Percentiles rank a stretch among this genome's conserved stretches.
These are phyloP conservation scores for Durotheca rogersii DNA, from an alignment of 495 filamentous ascomycete genomes.

Conservation along the genomic window DNA sequence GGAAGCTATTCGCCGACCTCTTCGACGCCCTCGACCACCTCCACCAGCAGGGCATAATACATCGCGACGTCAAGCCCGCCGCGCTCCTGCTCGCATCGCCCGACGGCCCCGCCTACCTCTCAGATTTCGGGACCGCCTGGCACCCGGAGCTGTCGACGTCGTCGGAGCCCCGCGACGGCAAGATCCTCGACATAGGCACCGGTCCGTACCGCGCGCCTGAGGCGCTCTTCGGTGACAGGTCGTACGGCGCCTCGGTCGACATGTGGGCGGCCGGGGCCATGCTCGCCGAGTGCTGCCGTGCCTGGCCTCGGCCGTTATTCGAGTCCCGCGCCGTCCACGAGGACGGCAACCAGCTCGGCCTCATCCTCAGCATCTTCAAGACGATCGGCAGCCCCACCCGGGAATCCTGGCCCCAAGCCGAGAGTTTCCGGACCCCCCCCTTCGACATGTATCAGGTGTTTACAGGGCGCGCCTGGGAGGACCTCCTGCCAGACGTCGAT, in stretches of 20 bases:
- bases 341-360: slow-evolving; percentile 84
- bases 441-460: slow-evolving; percentile 57
- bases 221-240: slow-evolving; percentile 77
- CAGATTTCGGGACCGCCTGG: slow-evolving; percentile 94
- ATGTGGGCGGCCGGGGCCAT: slow-evolving; percentile 89
- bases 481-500: slow-evolving; percentile 40
- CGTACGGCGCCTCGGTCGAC: slow-evolving; percentile 72
- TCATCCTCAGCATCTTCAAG: slow-evolving; percentile 88
- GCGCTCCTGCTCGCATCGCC: slow-evolving; percentile 74
- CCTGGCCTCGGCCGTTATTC: slow-evolving; percentile 64
- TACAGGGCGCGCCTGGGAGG: slow-evolving; percentile 40
- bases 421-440: slow-evolving; percentile 48
- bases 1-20: slow-evolving; percentile 59
- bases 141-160: slow-evolving; percentile 56
- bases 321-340: slow-evolving; percentile 68
- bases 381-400: slow-evolving; percentile 80
- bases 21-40: slow-evolving; percentile 72
- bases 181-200: slow-evolving; percentile 92
- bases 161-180: slow-evolving; percentile 64
- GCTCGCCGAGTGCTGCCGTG: slow-evolving; percentile 65
- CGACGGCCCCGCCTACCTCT: slow-evolving; percentile 70
- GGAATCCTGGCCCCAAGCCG: slow-evolving; percentile 70
- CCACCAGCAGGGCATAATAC: slow-evolving; percentile 75
- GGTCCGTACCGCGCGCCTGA: slow-evolving; percentile 89
- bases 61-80: slow-evolving; percentile 91